Conservation (phyloP, 768 basidiomycete species). For the Mycena haematopus region DNA sequence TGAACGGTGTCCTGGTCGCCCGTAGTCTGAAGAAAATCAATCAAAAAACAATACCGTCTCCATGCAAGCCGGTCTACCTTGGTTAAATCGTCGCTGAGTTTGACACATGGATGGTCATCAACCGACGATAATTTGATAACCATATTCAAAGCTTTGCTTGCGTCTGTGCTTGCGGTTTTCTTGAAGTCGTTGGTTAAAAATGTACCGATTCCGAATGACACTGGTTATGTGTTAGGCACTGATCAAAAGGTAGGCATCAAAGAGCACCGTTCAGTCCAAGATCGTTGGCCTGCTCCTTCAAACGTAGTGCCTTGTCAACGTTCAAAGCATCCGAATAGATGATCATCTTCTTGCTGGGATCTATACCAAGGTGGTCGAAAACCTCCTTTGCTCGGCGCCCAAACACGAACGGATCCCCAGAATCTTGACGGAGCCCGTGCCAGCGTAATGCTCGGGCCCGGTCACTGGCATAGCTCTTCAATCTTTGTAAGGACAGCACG, state of each 20-base stretch:
- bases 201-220: conserved; percentile 93
- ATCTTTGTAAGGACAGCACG: conserved; percentile 9
- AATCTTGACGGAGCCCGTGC: conserved; percentile 90
- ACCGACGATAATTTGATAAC: conserved; percentile 91
- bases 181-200: conserved; percentile 89
- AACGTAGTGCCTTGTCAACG: conserved; percentile 68
- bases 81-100: conserved; percentile 90
- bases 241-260: conserved; percentile 17
- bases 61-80: conserved; percentile 54
- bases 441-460: conserved; percentile 71
- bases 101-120: conserved; percentile 79
- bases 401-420: conserved; percentile 88
- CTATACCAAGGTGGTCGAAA: conserved; percentile 75
- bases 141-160: conserved; percentile 88
- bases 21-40: conserved; percentile 58
- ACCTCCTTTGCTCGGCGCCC: conserved; percentile 74
- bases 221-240: conserved; percentile 46
- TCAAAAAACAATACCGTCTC: background rate
- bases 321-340: conserved; percentile 87
- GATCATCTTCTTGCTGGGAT: conserved; percentile 67
- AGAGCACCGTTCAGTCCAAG: conserved; percentile 69
- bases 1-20: conserved; percentile 67
- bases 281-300: conserved; percentile 76
- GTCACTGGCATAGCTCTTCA: conserved; percentile 63
- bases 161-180: conserved; percentile 52